Conservation (phyloP, 768 basidiomycete genomes). For the Russula emetica region DNA sequence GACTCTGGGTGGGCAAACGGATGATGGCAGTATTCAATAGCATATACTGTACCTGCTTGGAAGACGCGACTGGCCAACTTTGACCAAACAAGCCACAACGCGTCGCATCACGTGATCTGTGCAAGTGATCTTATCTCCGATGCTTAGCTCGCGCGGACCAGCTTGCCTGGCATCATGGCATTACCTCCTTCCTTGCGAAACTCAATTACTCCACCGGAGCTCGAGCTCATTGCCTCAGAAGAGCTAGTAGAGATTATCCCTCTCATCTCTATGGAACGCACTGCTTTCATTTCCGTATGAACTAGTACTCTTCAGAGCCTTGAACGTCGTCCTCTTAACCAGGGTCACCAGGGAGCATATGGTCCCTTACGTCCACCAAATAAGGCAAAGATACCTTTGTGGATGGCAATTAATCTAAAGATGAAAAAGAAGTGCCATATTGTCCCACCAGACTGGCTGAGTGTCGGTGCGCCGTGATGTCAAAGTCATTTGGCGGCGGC, state of each 20-base stretch:
- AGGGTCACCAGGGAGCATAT: conserved; percentile 66
- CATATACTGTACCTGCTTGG: background rate
- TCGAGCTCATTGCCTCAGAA: conserved; percentile 85
- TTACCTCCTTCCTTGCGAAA: conserved; percentile 65
- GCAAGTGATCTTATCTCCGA: background rate
- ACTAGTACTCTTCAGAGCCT: conserved; percentile 6
- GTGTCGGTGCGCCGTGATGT: conserved; percentile 58
- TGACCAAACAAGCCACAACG: conserved; percentile 29
- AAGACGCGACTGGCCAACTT: conserved; percentile 11
- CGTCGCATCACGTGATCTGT: conserved; percentile 33
- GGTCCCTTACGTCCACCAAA: conserved; percentile 89
- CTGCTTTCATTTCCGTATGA: conserved; percentile 83
- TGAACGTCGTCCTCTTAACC: background rate
- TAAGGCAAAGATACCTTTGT: conserved; percentile 82
- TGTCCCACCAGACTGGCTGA: conserved; percentile 85
- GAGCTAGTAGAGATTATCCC: conserved; percentile 83
- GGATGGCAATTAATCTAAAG: conserved; percentile 95
- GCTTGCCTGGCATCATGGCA: conserved; percentile 50
- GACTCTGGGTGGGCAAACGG: background rate
- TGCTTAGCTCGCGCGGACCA: too few species aligned
- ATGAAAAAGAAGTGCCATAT: conserved; percentile 93
- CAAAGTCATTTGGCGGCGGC: background rate
- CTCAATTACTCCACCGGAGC: conserved; percentile 77
- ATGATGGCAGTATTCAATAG: too few species aligned
- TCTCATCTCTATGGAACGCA: conserved; percentile 83